Conservation (phyloP, 1,139 yeast genomes). For the Yamadazyma oceani region DNA sequence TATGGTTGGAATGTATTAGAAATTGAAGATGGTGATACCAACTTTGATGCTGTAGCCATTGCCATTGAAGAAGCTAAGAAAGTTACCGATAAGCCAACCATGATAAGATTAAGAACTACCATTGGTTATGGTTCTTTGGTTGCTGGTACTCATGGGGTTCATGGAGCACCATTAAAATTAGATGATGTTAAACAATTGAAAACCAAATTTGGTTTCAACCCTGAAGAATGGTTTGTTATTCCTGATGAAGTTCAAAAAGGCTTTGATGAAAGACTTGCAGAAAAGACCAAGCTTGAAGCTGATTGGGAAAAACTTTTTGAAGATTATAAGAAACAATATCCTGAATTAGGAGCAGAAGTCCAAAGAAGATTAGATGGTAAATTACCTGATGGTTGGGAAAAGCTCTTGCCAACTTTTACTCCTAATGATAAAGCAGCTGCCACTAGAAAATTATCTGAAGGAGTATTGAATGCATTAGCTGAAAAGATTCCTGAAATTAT, state of each 20-base stretch:
- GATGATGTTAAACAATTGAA: constrained; percentile 92
- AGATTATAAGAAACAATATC: constrained; percentile 67
- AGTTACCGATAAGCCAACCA: constrained; percentile 83
- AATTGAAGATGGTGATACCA: constrained; percentile 81
- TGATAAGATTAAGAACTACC: constrained; percentile 85
- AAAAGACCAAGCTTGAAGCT: constrained; percentile 60
- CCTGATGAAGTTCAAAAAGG: constrained; percentile 81
- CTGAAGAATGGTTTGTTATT: constrained; percentile 74
- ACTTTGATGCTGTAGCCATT: constrained; percentile 65
- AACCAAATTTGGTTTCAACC: constrained; percentile 84
- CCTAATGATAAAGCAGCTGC: constrained; percentile 83
- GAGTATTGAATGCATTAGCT: constrained; percentile 64
- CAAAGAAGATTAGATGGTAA: constrained; percentile 78
- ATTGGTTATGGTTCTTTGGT: constrained; percentile 92
- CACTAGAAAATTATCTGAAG: constrained; percentile 93
- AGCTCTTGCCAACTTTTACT: constrained; percentile 75
- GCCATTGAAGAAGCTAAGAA: constrained; percentile 76
- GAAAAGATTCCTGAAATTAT: constrained; percentile 80
- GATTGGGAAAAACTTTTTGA: constrained; percentile 72
- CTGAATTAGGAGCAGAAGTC: constrained; percentile 70
- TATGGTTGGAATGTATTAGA: constrained; percentile 92
- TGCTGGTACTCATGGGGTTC: constrained; percentile 90
- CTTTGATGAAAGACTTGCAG: constrained; percentile 57
- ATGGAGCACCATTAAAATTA: constrained; percentile 94
- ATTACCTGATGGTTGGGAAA: constrained; percentile 85